These are phyloP conservation scores for Cyphellophora europaea DNA, from an alignment of 2,329 filamentous ascomycete species.

Conservation along the genomic window DNA sequence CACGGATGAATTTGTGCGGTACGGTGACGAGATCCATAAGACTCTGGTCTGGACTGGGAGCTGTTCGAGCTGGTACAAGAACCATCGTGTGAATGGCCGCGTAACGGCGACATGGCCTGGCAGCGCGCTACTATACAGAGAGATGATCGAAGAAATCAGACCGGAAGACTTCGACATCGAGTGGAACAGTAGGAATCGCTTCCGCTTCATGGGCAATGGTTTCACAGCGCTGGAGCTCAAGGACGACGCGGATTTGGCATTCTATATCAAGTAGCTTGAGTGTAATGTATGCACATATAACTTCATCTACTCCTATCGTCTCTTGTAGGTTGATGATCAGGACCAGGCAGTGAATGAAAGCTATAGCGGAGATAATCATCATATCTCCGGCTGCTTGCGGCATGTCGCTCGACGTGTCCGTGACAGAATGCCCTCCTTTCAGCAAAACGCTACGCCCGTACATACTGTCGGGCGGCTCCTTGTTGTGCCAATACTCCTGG, in stretches of 20 bases:
- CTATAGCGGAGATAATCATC: too few relatives aligned
- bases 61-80: conserved; percentile 16
- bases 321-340: too few relatives aligned
- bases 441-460: too few relatives aligned
- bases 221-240: conserved; percentile 31
- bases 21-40: conserved; percentile 24
- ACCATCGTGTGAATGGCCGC: conserved; percentile 9
- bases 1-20: conserved; percentile 25
- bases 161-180: conserved; percentile 19
- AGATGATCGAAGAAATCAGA: conserved; percentile 24
- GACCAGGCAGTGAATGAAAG: too few relatives aligned
- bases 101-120: conserved; percentile 14
- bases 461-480: too few relatives aligned
- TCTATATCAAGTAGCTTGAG: too few relatives aligned
- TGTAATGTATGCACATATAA: too few relatives aligned
- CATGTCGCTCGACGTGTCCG: too few relatives aligned
- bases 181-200: conserved; percentile 9
- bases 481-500: too few relatives aligned
- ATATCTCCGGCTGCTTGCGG: too few relatives aligned
- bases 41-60: conserved; percentile 19
- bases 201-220: conserved; percentile 23
- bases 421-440: too few relatives aligned
- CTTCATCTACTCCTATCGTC: too few relatives aligned
- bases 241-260: conserved; percentile 11
- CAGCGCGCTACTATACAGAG: conserved; percentile 24